Evolutionary conservation across 2,329 filamentous ascomycete genomes (phyloP), one percentile per base, ranked within the genome.

Genomic region (Diaporthe vaccinii): DNA sequence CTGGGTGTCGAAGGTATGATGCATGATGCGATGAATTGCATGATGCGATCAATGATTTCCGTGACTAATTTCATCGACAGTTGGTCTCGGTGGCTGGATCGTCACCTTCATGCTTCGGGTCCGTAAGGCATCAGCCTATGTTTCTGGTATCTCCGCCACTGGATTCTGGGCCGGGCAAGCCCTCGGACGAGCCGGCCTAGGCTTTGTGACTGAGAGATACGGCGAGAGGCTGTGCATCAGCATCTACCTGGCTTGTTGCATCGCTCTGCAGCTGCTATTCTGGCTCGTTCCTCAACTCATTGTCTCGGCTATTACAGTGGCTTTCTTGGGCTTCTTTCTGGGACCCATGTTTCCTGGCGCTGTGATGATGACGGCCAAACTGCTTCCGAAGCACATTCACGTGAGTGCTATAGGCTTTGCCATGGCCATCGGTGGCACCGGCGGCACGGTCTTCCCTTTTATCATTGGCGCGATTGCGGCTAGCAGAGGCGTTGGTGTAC

Each of bases 151-250:
- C 85, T 91, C 91, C 0, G 92, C 92, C 0, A 96, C 94, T 0
- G 92, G 94, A 0, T 97, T 96, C 84, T 98, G 95, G 95, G 89
- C 95, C 58, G 95, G 95, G 0, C 88, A 97, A 77, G 96, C 94
- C 0, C 82, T 95, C 0, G 95, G 95, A 0, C 87, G 95, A 1
- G 85, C 97, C 3, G 82, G 92, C 0, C 84, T 97, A 22, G 94
- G 94, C 0, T 97, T 97, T 78, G 86, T 96, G 4, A 97, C 95
- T 1, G 92, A 92, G 2, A 86, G 88, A 3, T 85, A 95, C 25
- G 94, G 94, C 0, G 95, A 96, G 84, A 94, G 93, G 81, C 81
- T 89, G 22, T 89, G 91, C 53, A 89, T 93, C 71, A 83, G 87
- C 8, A 81, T 85, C 15, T 97, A 97, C 82, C 87, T 96, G 10